Conservation (phyloP, 1,284 basidiomycete genomes). For the Microstroma glucosiphilum region DNA sequence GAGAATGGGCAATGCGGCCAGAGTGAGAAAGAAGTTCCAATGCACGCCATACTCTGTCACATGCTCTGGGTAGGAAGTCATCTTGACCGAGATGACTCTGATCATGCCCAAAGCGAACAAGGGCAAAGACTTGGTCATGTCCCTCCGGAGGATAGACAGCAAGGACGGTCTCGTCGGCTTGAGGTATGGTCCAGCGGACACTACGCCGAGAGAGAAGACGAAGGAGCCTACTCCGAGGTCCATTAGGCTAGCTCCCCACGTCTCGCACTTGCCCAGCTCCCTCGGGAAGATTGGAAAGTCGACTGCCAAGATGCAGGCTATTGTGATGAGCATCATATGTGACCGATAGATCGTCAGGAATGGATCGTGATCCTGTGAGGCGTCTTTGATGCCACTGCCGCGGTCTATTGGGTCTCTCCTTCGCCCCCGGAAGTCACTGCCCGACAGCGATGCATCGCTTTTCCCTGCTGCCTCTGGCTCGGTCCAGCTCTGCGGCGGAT, state of each 20-base stretch:
- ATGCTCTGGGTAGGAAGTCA: conserved; percentile 90
- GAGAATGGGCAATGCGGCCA: conserved; percentile 68
- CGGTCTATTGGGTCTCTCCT: not conserved
- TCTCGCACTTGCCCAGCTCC: conserved; percentile 82
- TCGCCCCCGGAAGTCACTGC: not conserved
- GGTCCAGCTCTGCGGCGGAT: not conserved
- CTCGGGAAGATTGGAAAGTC: conserved; percentile 88
- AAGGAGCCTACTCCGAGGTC: conserved; percentile 94
- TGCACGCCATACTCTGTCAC: conserved; percentile 91
- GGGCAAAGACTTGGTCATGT: conserved; percentile 62
- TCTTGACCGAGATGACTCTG: conserved; percentile 80
- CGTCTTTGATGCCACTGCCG: not conserved
- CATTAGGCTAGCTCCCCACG: conserved; percentile 86
- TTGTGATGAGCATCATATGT: conserved; percentile 91
- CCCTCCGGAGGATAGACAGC: conserved; percentile 27
- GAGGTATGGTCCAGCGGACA: conserved; percentile 68
- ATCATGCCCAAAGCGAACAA: conserved; percentile 69
- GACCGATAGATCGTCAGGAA: conserved; percentile 83
- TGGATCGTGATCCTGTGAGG: conserved; percentile 26
- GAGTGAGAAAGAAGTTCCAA: conserved; percentile 98
- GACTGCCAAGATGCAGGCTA: conserved; percentile 85
- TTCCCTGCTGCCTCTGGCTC: not conserved
- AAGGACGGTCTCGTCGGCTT: conserved; percentile 17
- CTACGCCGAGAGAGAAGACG: conserved; percentile 85
- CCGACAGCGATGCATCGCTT: not conserved